These are phyloP conservation scores for Theileria equi DNA, from an alignment of 169 alveolate genomes.

Conservation along the genomic window DNA sequence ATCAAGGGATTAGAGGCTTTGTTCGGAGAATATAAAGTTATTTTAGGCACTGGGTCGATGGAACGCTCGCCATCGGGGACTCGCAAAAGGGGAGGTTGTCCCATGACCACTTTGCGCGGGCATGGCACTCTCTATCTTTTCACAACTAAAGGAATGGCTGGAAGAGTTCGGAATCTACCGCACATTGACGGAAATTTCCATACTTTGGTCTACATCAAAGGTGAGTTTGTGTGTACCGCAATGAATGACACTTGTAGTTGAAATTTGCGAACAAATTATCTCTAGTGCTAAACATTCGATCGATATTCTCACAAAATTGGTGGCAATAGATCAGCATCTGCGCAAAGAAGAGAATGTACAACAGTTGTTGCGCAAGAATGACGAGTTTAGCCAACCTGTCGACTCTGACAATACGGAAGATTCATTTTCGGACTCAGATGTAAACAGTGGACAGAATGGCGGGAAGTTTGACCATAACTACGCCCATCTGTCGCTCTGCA, in stretches of 20 bases:
- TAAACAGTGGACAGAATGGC: neutral
- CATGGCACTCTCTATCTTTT: too few relatives aligned
- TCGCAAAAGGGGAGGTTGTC: too few relatives aligned
- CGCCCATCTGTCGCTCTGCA: constrained; percentile 56
- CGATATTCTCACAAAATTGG: constrained; percentile 13
- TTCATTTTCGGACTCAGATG: neutral
- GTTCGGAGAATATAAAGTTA: neutral
- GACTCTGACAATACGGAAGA: constrained; percentile 30
- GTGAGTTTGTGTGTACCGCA: constrained; percentile 2
- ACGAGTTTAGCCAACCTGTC: neutral
- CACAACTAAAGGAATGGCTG: too few relatives aligned
- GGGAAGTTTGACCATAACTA: neutral
- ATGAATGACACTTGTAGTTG: constrained; percentile 11
- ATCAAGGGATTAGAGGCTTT: neutral
- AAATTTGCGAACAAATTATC: constrained; percentile 7
- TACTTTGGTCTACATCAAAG: constrained; percentile 51
- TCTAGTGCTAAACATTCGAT: constrained; percentile 28
- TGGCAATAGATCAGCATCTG: constrained; percentile 13
- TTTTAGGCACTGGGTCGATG: too few relatives aligned
- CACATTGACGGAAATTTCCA: constrained; percentile 62
- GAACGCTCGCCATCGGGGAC: too few relatives aligned
- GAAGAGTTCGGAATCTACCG: constrained; percentile 39
- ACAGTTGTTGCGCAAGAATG: neutral
- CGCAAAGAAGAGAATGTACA: neutral
- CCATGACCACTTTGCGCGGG: too few relatives aligned